Evolutionary conservation across 192 early-diverging fungal genomes (phyloP).

Genomic region (Lunasporangiospora selenospora): DNA sequence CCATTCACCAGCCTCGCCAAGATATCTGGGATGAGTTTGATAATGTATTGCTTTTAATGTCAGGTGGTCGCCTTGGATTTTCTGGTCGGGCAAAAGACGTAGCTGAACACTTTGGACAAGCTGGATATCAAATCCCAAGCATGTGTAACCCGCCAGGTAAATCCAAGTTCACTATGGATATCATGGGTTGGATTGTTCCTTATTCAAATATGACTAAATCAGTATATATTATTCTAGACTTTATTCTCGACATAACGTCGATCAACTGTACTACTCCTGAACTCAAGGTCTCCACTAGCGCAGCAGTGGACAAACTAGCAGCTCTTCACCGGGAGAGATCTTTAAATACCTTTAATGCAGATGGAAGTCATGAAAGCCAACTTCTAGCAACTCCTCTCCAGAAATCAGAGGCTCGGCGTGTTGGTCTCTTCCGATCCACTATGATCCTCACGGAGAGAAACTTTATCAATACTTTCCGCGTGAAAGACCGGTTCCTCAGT

Average conservation of each 20-base stretch:
- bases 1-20: slow-evolving; percentile 86
- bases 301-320: background rate
- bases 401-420: no score
- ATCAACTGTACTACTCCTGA: slow-evolving; percentile 12
- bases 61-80: slow-evolving; percentile 47
- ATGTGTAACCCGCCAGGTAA: slow-evolving; percentile 10
- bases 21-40: slow-evolving; percentile 81
- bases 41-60: slow-evolving; percentile 72
- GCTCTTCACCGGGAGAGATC: background rate
- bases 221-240: slow-evolving; percentile 9
- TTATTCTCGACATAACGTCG: slow-evolving; percentile 21
- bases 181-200: no score
- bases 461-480: no score
- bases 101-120: slow-evolving; percentile 1
- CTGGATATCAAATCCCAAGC: slow-evolving; percentile 3
- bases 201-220: no score
- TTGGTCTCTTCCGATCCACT: no score
- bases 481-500: no score
- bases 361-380: no score
- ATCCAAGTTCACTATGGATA: background rate
- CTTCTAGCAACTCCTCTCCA: no score
- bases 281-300: background rate
- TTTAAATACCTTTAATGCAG: no score
- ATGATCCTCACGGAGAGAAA: no score
- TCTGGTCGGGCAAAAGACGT: background rate